Conservation (phyloP, 805 yeast genomes). For the Nakazawaea sp. region DNA sequence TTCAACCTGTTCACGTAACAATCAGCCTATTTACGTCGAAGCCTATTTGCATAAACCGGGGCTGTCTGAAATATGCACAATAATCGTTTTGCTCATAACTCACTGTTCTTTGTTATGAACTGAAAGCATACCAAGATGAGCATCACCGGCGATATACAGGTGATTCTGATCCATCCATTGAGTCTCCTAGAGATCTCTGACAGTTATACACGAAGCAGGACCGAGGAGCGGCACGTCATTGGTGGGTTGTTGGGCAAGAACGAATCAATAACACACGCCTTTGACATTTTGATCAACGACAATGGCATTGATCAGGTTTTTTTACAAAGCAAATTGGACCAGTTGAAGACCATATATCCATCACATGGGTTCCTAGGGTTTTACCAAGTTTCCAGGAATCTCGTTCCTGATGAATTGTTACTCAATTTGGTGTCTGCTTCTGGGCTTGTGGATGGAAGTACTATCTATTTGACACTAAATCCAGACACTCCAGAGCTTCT, state of each 20-base stretch:
- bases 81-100: too few relatives aligned
- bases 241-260: conserved; percentile 6
- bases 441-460: background rate
- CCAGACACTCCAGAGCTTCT: background rate
- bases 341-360: conserved; percentile 8
- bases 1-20: too few relatives aligned
- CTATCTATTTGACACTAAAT: conserved; percentile 2
- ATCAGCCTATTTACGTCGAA: too few relatives aligned
- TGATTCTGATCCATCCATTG: conserved; percentile 5
- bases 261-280: conserved; percentile 2
- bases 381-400: background rate
- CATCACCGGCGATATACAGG: too few relatives aligned
- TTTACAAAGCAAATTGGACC: conserved; percentile 2
- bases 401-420: background rate
- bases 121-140: too few relatives aligned
- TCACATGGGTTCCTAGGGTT: conserved; percentile 4
- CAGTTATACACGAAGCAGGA: conserved; percentile 1
- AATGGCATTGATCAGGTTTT: conserved; percentile 3
- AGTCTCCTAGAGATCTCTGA: conserved; percentile 9
- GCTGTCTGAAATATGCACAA: too few relatives aligned
- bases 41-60: too few relatives aligned
- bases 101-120: too few relatives aligned
- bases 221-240: background rate
- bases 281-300: conserved; percentile 7
- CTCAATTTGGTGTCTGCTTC: background rate